These are phyloP conservation scores for Pontederia crassipes DNA, from an alignment of 176 grass and related monocot genomes.

Conservation along the genomic window DNA sequence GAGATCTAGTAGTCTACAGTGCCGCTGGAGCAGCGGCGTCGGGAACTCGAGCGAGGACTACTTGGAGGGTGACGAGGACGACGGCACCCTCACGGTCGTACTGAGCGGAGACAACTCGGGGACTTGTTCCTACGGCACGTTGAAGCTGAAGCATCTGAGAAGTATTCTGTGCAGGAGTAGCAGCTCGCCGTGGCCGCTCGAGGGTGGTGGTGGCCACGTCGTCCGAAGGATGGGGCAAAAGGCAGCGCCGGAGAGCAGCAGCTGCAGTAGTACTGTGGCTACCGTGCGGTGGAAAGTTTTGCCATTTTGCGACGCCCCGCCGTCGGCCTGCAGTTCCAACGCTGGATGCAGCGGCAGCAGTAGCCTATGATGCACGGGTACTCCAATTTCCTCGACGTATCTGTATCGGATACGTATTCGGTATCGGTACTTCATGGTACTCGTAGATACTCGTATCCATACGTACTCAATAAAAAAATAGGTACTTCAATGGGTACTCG, in stretches of 20 bases:
- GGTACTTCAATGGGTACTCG: no score
- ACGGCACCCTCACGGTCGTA: background rate
- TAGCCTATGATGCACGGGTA: no score
- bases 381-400: no score
- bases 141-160: background rate
- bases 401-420: no score
- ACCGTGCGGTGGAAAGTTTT: constrained; percentile 34
- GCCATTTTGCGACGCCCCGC: constrained; percentile 25
- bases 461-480: no score
- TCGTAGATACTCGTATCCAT: no score
- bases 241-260: constrained; percentile 4
- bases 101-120: background rate
- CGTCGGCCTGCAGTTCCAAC: background rate
- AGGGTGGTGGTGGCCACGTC: background rate
- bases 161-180: background rate
- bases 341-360: constrained; percentile 5
- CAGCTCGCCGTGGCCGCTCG: background rate
- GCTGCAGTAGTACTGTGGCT: no score
- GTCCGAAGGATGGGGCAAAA: constrained; percentile 18
- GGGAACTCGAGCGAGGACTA: background rate
- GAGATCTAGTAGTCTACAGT: background rate
- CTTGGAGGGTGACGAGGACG: background rate
- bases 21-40: background rate
- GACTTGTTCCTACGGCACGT: background rate
- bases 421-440: no score